Base-by-base conservation (phyloP, 2,329 filamentous ascomycete species). In the Talaromyces pinophilus region DNA sequence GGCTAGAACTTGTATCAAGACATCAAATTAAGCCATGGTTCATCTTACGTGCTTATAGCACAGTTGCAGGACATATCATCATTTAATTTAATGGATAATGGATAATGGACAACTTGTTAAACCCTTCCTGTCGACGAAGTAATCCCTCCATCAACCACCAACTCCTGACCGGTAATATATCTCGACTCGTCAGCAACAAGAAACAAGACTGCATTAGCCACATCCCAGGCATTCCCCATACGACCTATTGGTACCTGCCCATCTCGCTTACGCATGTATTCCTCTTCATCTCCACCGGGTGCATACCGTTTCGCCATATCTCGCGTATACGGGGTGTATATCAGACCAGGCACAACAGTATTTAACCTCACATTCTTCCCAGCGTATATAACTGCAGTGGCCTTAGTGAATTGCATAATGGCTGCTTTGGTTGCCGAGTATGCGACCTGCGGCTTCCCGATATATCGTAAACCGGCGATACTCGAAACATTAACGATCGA, bases 161-260 rank as follows among this genome's bases (percentile, higher is more conserved):
- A 80, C 68, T 90, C 89, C 19, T 88, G 83, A 0, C 90, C 90
- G 0, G 89, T 92, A 69, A 93, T 85, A 71, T 92, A 92, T 3
- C 81, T 83, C 0, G 87, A 88, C 72, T 92, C 90, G 33, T 92
- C 88, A 67, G 88, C 90, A 2, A 88, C 88, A 59, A 93, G 76
- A 73, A 89, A 93, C 19, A 88, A 82, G 67, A 86, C 88, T 35
- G 89, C 88, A 72, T 91, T 91, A 1, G 88, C 90, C 42, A 93
- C 85, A 74, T 93, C 90, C 15, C 82, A 80, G 0, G 77, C 75
- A 28, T 81, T 78, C 11, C 78, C 79, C 44, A 80, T 70, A 25
- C 80, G 74, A 7, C 80, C 80, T 48, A 82, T 66, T 0, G 80
- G 81, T 22, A 82, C 79, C 68, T 80, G 63, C 4, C 17, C 63